phyloP scores from a whole-genome alignment of 139 green algal genomes.

The Volvox africanus region DNA sequence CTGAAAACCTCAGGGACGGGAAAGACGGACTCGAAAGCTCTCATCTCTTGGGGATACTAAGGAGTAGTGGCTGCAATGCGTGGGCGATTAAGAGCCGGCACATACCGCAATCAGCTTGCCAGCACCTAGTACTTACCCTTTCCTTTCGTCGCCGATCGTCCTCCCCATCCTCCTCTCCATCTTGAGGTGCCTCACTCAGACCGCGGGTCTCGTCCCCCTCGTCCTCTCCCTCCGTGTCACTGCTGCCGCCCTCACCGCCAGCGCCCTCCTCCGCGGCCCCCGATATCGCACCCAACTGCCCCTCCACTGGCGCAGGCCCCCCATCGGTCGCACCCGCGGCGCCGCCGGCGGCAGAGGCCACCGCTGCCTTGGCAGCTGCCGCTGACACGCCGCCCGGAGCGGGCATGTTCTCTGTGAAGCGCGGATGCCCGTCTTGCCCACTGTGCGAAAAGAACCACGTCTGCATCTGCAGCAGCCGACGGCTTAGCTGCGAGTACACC shows the following conservation, averaged over 20 bases:
- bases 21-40: no score
- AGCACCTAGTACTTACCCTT: neutral
- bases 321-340: neutral
- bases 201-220: slow-evolving; percentile 24
- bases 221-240: slow-evolving; percentile 30
- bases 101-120: neutral
- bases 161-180: slow-evolving; percentile 38
- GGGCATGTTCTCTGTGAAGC: slow-evolving; percentile 42
- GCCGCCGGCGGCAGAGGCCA: neutral
- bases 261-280: neutral
- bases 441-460: slow-evolving; percentile 29
- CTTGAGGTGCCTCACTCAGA: slow-evolving; percentile 7
- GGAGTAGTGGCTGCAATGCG: no score
- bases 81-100: no score
- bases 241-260: slow-evolving; percentile 33
- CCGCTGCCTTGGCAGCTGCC: slow-evolving; percentile 4
- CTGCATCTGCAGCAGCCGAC: slow-evolving; percentile 39
- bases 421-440: slow-evolving; percentile 33
- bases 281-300: neutral
- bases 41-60: no score
- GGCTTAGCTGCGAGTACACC: slow-evolving; percentile 11
- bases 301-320: neutral
- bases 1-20: no score
- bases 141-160: slow-evolving; percentile 30
- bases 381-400: neutral